phyloP scores from a whole-genome alignment of 345 rosid species.

The Dovyalis caffra region DNA sequence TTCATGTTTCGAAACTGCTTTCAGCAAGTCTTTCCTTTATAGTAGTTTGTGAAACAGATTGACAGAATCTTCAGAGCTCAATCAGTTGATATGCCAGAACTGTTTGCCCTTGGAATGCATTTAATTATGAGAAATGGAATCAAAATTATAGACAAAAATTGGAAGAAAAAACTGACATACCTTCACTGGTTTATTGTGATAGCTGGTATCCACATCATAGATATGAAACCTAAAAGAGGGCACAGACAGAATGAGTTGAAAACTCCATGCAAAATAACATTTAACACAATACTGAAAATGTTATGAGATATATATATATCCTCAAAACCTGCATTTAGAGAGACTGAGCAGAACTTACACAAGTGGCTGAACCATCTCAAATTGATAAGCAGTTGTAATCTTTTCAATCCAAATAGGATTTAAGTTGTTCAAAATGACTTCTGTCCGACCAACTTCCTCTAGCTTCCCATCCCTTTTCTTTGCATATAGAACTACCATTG shows the following conservation, averaged over 20 bases:
- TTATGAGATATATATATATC: not conserved
- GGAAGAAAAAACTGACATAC: slow-evolving; percentile 32
- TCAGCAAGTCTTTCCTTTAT: not conserved
- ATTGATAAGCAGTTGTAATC: slow-evolving; percentile 63
- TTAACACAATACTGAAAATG: not conserved
- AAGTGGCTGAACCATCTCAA: slow-evolving; percentile 71
- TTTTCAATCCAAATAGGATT: slow-evolving; percentile 82
- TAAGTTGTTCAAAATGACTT: slow-evolving; percentile 65
- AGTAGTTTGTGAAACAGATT: not conserved
- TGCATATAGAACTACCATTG: slow-evolving; percentile 61
- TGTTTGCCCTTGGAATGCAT: not conserved
- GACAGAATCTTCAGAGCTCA: not conserved
- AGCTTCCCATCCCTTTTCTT: slow-evolving; percentile 60
- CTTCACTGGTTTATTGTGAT: slow-evolving; percentile 71
- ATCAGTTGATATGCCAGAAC: not conserved
- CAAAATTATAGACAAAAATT: slow-evolving; percentile 4
- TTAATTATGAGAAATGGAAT: not conserved
- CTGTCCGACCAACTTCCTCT: slow-evolving; percentile 87
- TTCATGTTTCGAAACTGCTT: not conserved
- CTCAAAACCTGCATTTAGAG: not conserved
- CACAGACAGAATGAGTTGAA: slow-evolving; percentile 11
- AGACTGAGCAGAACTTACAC: slow-evolving; percentile 42
- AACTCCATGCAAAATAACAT: not conserved
- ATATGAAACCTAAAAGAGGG: slow-evolving; percentile 51
- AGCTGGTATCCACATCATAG: slow-evolving; percentile 70